Evolutionary conservation across 2,329 filamentous ascomycete genomes (phyloP).

Genomic region (Byssothecium circinans): DNA sequence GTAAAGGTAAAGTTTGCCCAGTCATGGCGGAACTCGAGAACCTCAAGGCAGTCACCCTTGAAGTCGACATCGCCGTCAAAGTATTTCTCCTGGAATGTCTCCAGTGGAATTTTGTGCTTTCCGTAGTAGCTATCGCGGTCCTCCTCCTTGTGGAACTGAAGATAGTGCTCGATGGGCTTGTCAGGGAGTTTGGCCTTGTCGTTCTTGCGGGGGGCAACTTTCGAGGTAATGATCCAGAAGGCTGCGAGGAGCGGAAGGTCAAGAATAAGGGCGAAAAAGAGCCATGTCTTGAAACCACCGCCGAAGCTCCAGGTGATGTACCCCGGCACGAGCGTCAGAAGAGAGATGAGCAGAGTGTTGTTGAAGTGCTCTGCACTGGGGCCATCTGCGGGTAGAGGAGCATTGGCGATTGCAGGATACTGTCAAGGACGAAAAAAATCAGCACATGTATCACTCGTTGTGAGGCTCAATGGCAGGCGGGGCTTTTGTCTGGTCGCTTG

Average conservation of each 20-base stretch:
- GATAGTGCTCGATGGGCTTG: constrained; percentile 86
- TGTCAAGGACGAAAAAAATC: constrained; percentile 44
- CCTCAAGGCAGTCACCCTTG: constrained; percentile 88
- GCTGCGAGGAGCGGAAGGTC: constrained; percentile 75
- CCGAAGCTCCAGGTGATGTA: constrained; percentile 82
- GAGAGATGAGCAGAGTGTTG: constrained; percentile 72
- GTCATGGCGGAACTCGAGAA: constrained; percentile 92
- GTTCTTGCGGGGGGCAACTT: constrained; percentile 83
- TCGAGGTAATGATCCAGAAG: constrained; percentile 81
- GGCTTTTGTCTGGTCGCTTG: constrained; percentile 15
- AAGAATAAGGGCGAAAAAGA: constrained; percentile 82
- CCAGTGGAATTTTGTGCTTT: constrained; percentile 79
- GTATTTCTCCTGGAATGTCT: constrained; percentile 98
- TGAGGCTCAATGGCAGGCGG: constrained; percentile 36
- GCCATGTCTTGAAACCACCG: constrained; percentile 81
- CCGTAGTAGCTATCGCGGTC: constrained; percentile 70
- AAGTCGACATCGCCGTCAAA: constrained; percentile 93
- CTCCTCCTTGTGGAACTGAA: constrained; percentile 70
- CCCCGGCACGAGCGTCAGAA: constrained; percentile 71
- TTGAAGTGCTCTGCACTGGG: constrained; percentile 84
- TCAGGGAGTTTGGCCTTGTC: constrained; percentile 88
- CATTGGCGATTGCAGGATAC: constrained; percentile 92
- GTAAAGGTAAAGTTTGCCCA: constrained; percentile 97
- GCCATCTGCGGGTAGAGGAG: constrained; percentile 86
- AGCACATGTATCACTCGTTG: constrained; percentile 21